These are phyloP conservation scores for Globisporangium lucens DNA, from an alignment of 352 stramenopile genomes.

Conservation along the genomic window DNA sequence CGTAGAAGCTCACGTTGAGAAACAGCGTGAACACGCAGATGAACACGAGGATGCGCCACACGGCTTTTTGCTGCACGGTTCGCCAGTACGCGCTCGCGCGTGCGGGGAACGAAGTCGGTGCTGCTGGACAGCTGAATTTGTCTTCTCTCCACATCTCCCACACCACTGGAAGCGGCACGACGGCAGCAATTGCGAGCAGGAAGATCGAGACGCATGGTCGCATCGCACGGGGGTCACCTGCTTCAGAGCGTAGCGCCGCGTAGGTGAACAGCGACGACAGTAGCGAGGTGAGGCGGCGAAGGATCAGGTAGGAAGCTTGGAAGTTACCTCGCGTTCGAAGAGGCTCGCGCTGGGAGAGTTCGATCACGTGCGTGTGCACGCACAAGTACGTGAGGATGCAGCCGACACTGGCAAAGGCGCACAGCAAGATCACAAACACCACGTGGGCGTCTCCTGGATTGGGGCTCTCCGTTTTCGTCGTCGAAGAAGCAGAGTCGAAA, in stretches of 20 bases:
- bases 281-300: conserved; percentile 25
- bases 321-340: conserved; percentile 31
- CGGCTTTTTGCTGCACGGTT: conserved; percentile 48
- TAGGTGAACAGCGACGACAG: conserved; percentile 10
- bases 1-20: conserved; percentile 28
- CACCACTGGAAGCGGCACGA: conserved; percentile 29
- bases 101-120: conserved; percentile 24
- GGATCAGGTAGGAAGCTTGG: conserved; percentile 37
- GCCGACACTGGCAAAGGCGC: conserved; percentile 20
- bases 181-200: conserved; percentile 27
- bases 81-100: conserved; percentile 27
- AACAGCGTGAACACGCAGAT: conserved; percentile 42
- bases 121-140: background rate
- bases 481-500: background rate
- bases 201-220: conserved; percentile 16
- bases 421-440: conserved; percentile 21
- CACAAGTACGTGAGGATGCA: conserved; percentile 29
- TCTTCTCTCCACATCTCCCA: conserved; percentile 30
- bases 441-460: conserved; percentile 6
- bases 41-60: conserved; percentile 44
- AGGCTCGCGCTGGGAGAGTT: conserved; percentile 42
- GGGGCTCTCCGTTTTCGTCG: background rate
- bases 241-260: conserved; percentile 9
- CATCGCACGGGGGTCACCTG: conserved; percentile 5
- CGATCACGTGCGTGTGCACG: conserved; percentile 36